Evolutionary conservation across 2,329 filamentous ascomycete species (phyloP).

Genomic region (Trichophyton benhamiae): DNA sequence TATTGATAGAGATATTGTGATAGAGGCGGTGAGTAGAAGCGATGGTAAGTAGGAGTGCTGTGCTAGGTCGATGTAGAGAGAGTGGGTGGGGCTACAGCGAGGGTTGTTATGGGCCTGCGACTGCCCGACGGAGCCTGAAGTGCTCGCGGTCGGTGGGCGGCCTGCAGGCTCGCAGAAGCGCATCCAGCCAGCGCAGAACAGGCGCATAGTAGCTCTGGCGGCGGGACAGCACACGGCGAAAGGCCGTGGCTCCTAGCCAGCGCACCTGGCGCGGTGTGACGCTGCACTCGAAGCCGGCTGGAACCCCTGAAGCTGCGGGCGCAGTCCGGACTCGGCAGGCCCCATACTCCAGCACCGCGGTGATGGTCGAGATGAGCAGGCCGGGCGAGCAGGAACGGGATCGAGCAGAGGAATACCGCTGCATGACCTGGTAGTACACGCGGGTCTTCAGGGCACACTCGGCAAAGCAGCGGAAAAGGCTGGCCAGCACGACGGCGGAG

Average conservation of each 20-base stretch:
- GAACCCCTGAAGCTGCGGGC: background rate
- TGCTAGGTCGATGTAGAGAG: no score
- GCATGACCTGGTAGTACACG: slow-evolving; percentile 48
- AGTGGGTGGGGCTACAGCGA: no score
- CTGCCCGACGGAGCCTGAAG: slow-evolving; percentile 23
- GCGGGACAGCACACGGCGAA: slow-evolving; percentile 51
- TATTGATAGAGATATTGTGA: no score
- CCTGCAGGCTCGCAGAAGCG: slow-evolving; percentile 33
- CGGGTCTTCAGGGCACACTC: slow-evolving; percentile 68
- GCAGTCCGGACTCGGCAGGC: slow-evolving; percentile 27
- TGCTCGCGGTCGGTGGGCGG: slow-evolving; percentile 25
- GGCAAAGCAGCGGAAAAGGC: slow-evolving; percentile 60
- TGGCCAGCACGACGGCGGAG: slow-evolving; percentile 53
- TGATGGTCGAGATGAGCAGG: slow-evolving; percentile 45
- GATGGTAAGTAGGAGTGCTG: no score
- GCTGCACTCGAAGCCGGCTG: slow-evolving; percentile 41
- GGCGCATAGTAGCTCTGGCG: slow-evolving; percentile 58
- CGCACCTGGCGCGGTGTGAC: slow-evolving; percentile 49
- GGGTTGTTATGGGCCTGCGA: slow-evolving; percentile 5
- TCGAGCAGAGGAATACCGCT: slow-evolving; percentile 16
- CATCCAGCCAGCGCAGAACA: slow-evolving; percentile 57
- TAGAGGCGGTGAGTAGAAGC: no score
- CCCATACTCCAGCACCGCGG: slow-evolving; percentile 48
- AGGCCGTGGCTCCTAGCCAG: slow-evolving; percentile 59
- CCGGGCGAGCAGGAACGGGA: background rate